Base-by-base conservation (phyloP, 2,329 filamentous ascomycete species). In the Byssothecium circinans region DNA sequence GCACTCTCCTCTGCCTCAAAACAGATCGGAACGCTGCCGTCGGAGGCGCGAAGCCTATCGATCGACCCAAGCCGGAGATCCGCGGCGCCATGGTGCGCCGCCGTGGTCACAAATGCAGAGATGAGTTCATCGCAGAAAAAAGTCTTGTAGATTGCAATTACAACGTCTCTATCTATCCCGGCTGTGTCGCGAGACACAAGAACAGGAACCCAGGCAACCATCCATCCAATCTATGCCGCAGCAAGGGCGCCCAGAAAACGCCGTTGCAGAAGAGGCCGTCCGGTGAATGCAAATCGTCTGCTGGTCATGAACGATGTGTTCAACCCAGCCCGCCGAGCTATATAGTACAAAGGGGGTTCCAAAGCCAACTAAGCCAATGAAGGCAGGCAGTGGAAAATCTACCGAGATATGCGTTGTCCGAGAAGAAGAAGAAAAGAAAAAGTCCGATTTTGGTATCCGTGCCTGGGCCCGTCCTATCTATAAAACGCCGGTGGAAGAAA, bases 381-480 rank as follows among this genome's bases (percentile, higher is more conserved):
- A 64, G 63, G 68, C 68, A 53, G 61, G 56, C 61, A 38, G 52
- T 58, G 57, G 61, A 61, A 58, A 46, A 37, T 69, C 64, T 69
- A 67, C 58, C 64, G 57, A 52, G 51, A 61, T 67, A 64, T 64
- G 50, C 57, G 20, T 33, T 61, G 52, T 56, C 47, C 53, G 44
- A 49, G 19, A 45, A 30, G 54, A 56, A 58, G 45, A 56, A 51
- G 56, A 47, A 47, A 55, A 54, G 54, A 62, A 38, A 62, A 54
- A 59, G 34, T 52, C 66, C 63, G 56, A 61, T 67, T 71, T 70
- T 71, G 67, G 61, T 72, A 70, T 72, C 66, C 48, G 23, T 62
- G 68, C 68, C 68, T 68, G 67, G 60, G 68, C 68, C 65, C 45
- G 56, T 59, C 65, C 66, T 58, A 57, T 72, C 68, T 71, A 71